A percentile compares a stretch with the other conserved stretches of the same genome.
Conservation (phyloP, 2,329 filamentous ascomycete genomes). For the Oidium heveae region DNA sequence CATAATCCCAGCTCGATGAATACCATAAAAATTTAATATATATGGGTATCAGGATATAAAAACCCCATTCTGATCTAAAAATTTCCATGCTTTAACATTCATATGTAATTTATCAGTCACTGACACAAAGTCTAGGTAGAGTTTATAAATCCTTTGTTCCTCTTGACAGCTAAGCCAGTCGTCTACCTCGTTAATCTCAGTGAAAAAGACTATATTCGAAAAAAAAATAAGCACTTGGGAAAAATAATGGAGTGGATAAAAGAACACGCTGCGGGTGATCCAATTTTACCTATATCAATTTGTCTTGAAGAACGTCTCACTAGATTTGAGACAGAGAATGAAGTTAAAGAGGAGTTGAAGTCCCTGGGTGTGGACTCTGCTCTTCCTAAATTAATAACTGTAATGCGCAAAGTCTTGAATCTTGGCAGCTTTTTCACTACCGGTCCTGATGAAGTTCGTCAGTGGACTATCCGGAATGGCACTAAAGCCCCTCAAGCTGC, state of each 20-base stretch:
- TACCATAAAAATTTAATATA: slow-evolving; percentile 57
- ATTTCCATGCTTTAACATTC: background rate
- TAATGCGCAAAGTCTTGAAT: slow-evolving; percentile 81
- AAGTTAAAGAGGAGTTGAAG: background rate
- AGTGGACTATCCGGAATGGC: slow-evolving; percentile 92
- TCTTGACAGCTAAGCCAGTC: slow-evolving; percentile 87
- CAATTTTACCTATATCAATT: slow-evolving; percentile 81
- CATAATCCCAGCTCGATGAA: slow-evolving; percentile 99
- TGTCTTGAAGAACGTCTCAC: slow-evolving; percentile 81
- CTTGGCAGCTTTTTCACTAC: slow-evolving; percentile 94
- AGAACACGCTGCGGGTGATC: slow-evolving; percentile 63
- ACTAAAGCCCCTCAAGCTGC: slow-evolving; percentile 95
- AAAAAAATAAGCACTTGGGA: slow-evolving; percentile 97
- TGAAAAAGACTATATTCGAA: slow-evolving; percentile 87
- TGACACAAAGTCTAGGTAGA: slow-evolving; percentile 40
- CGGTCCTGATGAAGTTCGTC: slow-evolving; percentile 82
- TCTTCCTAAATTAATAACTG: slow-evolving; percentile 70
- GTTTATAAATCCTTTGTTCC: slow-evolving; percentile 86
- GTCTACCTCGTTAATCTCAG: slow-evolving; percentile 94
- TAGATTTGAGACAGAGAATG: slow-evolving; percentile 24
- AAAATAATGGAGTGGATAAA: slow-evolving; percentile 94
- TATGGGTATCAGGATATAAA: slow-evolving; percentile 62
- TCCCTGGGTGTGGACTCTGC: slow-evolving; percentile 42
- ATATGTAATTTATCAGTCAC: slow-evolving; percentile 2
- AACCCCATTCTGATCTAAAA: slow-evolving; percentile 14